Base-by-base conservation (phyloP, 352 stramenopile genomes). In the Phytophthora constricta region DNA sequence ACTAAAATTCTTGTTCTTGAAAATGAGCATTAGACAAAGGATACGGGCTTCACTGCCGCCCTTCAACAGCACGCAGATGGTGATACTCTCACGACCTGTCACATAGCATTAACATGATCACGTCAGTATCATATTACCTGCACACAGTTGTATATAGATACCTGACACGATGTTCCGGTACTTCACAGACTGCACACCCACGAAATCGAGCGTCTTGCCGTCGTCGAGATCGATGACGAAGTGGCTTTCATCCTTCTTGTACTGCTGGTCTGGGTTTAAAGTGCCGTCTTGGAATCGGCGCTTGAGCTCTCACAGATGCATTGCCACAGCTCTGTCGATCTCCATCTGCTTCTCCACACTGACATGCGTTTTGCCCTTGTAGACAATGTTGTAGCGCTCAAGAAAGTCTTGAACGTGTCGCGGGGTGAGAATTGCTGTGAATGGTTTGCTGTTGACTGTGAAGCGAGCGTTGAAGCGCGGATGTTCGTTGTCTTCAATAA, bases 171-270 rank as follows among this genome's bases (percentile, higher is more conserved):
- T 60, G 20, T 28, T 64, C 7, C 27, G 5, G 16, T 70, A 70
- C 17, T 64, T 70, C 1, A 70, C 50, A 2, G 22, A 37, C 17
- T 70, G 2, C 16, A 34, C 43, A 8, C 53, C 53, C 1, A 45
- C 43, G 55, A 69, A 69, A 27, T 53, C 26, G 14, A 70, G 54
- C 11, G 54, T 70, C 41, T 65, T 70, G 33, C 55, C 59, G 5
- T 64, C 42, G 49, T 73, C 58, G 17, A 76, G 52, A 52, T 75
- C 54, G 25, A 76, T 76, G 39, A 58, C 41, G 31, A 65, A 70
- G 26, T 65, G 62, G 31, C 49, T 70, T n/a, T 65, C 49, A 16
- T 70, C 62, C 55, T 58, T 65, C 22, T 58, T 65, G 55, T 58
- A 62, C 17, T 65, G 48, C 0, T 58, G 19, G 1, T 65, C 47